Evolutionary conservation across 1,284 basidiomycete species (phyloP).

Genomic region (Ceratobasidium sp.): DNA sequence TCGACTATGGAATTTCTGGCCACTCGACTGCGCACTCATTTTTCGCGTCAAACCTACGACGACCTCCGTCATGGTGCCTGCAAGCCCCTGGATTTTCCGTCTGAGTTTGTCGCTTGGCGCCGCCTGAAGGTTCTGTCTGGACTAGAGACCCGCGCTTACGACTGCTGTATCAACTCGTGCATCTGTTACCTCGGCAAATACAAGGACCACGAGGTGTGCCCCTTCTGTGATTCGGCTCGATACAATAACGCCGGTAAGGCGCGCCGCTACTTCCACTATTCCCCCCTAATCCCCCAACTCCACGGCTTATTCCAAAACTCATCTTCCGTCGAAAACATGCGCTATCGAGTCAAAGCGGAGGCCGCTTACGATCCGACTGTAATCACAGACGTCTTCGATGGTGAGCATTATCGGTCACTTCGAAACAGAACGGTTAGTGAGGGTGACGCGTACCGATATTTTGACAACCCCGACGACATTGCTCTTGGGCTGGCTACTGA

Average conservation of each 20-base stretch:
- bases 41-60: conserved; percentile 6
- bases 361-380: neutral
- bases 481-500: conserved; percentile 25
- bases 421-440: neutral
- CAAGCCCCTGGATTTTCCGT: conserved; percentile 17
- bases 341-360: neutral
- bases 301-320: neutral
- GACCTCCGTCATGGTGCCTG: conserved; percentile 17
- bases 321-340: neutral
- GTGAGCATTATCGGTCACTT: neutral
- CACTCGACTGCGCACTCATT: conserved; percentile 25
- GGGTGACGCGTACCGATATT: conserved; percentile 1
- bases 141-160: conserved; percentile 16
- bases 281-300: conserved; percentile 29
- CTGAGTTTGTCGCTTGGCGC: conserved; percentile 38
- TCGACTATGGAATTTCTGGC: conserved; percentile 3
- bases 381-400: conserved; percentile 17
- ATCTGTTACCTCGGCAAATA: conserved; percentile 35
- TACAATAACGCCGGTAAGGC: neutral
- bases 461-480: conserved; percentile 31
- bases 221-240: neutral
- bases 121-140: conserved; percentile 26
- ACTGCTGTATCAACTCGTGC: conserved; percentile 39
- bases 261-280: conserved; percentile 5
- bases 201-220: neutral